Base-by-base conservation (phyloP, 2,329 filamentous ascomycete species). In the Knoxdaviesia proteae region DNA sequence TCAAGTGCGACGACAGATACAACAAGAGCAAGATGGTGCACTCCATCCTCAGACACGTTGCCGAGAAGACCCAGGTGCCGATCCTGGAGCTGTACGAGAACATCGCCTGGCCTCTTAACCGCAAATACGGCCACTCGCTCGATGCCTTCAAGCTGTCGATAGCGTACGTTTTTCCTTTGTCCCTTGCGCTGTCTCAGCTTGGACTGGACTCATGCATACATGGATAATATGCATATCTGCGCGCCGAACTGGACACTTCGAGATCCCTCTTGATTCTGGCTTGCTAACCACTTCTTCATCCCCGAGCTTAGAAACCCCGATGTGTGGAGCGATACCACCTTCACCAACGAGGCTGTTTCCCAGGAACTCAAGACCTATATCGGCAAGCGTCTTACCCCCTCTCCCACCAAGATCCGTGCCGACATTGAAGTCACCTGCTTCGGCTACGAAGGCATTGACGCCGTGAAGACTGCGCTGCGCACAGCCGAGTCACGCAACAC, bases 1-100 rank as follows among this genome's bases (percentile, higher is more conserved):
- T 94, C 53, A 94, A 94, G 68, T 98, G 92, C 60, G 90, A 98
- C 61, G 90, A 98, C 68, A 77, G 90, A 53, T 98, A 94, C 73
- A 98, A 98, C 75, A 98, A 98, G 78, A 84, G 84, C 69, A 98
- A 98, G 71, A 92, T 94, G 70, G 90, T 96, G 36, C 90, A 98
- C 64, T 92, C 84, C 43, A 94, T 98, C 63, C 88, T 98, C 83
- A 80, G 88, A 60, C 90, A 98, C 61, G 90, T 98, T 48, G 88
- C 90, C 51, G 87, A 98, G 68, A 94, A 94, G 73, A 93, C 86
- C 38, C 77, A 82, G 57, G 82, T 77, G 32, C 87, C 88, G n/a
- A 92, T 98, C 56, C 84, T 96, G 69, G 73, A 77, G 42, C 74
- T 98, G 45, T 98, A 98, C 64, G 80, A 94, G 69, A 77, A 70